Evolutionary conservation across 495 filamentous ascomycete species (phyloP), one percentile per base, ranked within the genome.

Genomic region (Lasiosphaeria ovina): DNA sequence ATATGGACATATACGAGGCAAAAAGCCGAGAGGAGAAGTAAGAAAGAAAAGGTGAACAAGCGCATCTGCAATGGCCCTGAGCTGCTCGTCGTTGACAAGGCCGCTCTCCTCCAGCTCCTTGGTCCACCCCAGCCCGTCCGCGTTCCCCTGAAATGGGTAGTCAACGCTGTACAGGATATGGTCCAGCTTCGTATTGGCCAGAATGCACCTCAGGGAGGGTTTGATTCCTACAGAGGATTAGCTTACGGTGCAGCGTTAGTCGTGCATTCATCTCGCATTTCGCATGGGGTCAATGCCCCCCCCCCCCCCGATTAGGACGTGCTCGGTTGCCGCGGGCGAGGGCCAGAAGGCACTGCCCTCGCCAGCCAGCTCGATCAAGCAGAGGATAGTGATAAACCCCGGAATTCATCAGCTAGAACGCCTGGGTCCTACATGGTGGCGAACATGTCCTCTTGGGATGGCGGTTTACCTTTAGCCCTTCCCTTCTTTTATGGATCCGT

Each of bases 121-220:
- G 35, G 86, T 67, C 64, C 77, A 84, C 16, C 66, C 70, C 57
- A 74, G 62, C 0, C 77, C 76, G 1, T 73, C 61, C 35, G 75
- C 75, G 60, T 79, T 74, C 65, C 73, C 77, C 31, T 69, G 73
- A 56, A 83, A 88, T 0, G 84, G 85, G 68, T 85, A 87, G 58
- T 85, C 83, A 12, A 85, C 80, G 53, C 78, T 82, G 60, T 80
- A 87, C 70, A 88, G 57, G 17, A 87, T 77, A 10, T 70, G 67
- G 8, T 85, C 79, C 34, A 80, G 64, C 58, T 71, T 77, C 12
- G 79, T 80, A 35, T 81, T 80, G 10, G 74, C 58, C 63, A 84
- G 62, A 16, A 84, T 68, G 73, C 66, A 77, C 65, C 76, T 70
- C 72, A 87, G 59, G 11, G 83, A n/a, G n/a, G n/a, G n/a, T n/a